These are phyloP conservation scores for Linnemannia elongata DNA, from an alignment of 192 early-diverging fungal species.

Conservation along the genomic window DNA sequence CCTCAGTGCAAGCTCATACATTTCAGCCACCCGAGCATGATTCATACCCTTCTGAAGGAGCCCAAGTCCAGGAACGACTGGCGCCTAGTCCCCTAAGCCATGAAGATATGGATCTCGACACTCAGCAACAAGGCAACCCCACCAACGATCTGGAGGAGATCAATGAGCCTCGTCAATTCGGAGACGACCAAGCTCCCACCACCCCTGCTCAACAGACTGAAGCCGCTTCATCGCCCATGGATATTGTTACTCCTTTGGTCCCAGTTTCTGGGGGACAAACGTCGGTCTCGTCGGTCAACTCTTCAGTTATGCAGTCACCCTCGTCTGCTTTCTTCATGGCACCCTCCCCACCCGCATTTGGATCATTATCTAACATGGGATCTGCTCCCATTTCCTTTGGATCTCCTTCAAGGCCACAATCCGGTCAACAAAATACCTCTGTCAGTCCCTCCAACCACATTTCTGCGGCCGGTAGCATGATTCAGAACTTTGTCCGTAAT, in stretches of 20 bases:
- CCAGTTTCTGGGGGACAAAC: background rate
- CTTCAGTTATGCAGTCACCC: slow-evolving; percentile 35
- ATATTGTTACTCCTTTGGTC: slow-evolving; percentile 9
- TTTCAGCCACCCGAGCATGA: slow-evolving; percentile 31
- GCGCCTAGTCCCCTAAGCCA: background rate
- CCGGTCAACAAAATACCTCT: background rate
- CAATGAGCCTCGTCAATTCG: background rate
- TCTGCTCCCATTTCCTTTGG: slow-evolving; percentile 9
- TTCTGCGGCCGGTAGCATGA: slow-evolving; percentile 22
- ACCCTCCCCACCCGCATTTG: slow-evolving; percentile 35
- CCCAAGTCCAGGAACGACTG: background rate
- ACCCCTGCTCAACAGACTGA: background rate
- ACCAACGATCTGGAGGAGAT: background rate
- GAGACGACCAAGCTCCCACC: background rate
- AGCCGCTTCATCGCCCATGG: slow-evolving; percentile 10
- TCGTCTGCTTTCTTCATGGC: slow-evolving; percentile 45
- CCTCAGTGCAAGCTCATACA: slow-evolving; percentile 51
- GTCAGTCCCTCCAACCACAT: slow-evolving; percentile 32
- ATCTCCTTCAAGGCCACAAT: slow-evolving; percentile 8
- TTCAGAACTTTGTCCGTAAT: slow-evolving; percentile 49
- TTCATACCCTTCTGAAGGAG: slow-evolving; percentile 8
- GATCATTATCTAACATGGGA: background rate
- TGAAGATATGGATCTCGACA: background rate
- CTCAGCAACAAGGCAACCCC: background rate
- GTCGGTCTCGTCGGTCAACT: background rate